These are phyloP conservation scores for Phytopythium chamaehyphon DNA, from an alignment of 352 stramenopile species.

Conservation along the genomic window DNA sequence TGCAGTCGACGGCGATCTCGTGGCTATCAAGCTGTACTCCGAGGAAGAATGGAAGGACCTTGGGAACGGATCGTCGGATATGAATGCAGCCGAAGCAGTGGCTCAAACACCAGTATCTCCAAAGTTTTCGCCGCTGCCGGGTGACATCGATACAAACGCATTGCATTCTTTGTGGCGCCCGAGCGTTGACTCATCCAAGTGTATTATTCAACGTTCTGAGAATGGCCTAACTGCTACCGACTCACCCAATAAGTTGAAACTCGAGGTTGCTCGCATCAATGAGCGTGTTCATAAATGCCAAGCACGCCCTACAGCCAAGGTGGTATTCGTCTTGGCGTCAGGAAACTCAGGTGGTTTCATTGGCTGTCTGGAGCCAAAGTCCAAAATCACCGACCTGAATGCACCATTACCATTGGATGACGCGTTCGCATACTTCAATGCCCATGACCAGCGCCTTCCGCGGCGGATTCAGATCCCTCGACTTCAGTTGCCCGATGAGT, in stretches of 20 bases:
- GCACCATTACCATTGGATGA: constrained; percentile 38
- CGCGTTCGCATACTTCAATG: constrained; percentile 70
- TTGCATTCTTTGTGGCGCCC: constrained; percentile 46
- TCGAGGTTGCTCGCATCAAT: constrained; percentile 20
- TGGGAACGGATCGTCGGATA: constrained; percentile 10
- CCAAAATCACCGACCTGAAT: constrained; percentile 26
- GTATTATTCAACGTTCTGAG: constrained; percentile 18
- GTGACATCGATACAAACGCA: constrained; percentile 26
- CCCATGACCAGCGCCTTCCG: constrained; percentile 58
- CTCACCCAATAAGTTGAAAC: constrained; percentile 22
- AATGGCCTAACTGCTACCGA: constrained; percentile 9
- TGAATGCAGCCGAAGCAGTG: constrained; percentile 15
- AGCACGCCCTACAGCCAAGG: constrained; percentile 52
- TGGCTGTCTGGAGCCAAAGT: constrained; percentile 55
- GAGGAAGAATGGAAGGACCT: constrained; percentile 56
- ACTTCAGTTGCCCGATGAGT: constrained; percentile 66
- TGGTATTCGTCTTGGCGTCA: constrained; percentile 64
- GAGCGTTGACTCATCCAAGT: constrained; percentile 29
- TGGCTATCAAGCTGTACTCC: constrained; percentile 53
- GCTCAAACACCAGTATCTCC: neutral
- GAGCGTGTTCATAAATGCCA: constrained; percentile 22
- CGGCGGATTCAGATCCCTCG: constrained; percentile 67
- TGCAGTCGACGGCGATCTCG: constrained; percentile 76
- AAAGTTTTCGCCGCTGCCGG: constrained; percentile 14
- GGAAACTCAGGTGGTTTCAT: constrained; percentile 60